Evolutionary conservation across 2,329 filamentous ascomycete genomes (phyloP).

Genomic region (Ophidiomyces ophidiicola): DNA sequence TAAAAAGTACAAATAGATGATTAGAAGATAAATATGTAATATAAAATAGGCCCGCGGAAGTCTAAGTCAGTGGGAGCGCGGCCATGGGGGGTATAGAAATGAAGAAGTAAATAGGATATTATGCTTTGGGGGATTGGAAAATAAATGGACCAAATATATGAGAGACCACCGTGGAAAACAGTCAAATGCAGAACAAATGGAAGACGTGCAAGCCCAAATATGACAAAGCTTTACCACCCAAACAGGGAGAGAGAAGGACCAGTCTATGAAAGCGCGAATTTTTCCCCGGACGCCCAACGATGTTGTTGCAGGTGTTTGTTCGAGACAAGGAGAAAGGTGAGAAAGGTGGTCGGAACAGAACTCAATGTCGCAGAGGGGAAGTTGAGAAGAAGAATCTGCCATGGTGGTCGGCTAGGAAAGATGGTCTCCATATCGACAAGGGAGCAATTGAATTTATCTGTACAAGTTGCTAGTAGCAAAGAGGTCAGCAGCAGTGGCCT

Average conservation of each 20-base stretch:
- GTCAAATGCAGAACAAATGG: constrained; percentile 1
- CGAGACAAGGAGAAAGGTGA: too few species aligned
- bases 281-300: constrained; percentile 1
- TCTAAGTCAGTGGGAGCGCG: background rate
- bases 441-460: constrained; percentile 20
- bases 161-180: constrained; percentile 2
- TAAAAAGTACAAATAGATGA: background rate
- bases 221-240: constrained; percentile 1
- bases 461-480: constrained; percentile 50
- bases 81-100: constrained; percentile 12
- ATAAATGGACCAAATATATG: constrained; percentile 1
- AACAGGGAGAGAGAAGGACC: constrained; percentile 3
- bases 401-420: background rate
- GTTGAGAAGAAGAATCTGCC: background rate
- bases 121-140: too few species aligned
- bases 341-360: too few species aligned
- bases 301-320: constrained; percentile 1
- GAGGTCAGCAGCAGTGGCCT: constrained; percentile 68
- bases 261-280: constrained; percentile 8
- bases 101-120: constrained; percentile 4
- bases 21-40: constrained; percentile 5
- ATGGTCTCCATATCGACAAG: background rate
- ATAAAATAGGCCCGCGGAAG: background rate
- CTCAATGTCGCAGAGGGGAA: too few species aligned
- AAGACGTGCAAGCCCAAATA: constrained; percentile 2